Base-by-base conservation (phyloP, 495 filamentous ascomycete genomes). In the Peziza echinospora region DNA sequence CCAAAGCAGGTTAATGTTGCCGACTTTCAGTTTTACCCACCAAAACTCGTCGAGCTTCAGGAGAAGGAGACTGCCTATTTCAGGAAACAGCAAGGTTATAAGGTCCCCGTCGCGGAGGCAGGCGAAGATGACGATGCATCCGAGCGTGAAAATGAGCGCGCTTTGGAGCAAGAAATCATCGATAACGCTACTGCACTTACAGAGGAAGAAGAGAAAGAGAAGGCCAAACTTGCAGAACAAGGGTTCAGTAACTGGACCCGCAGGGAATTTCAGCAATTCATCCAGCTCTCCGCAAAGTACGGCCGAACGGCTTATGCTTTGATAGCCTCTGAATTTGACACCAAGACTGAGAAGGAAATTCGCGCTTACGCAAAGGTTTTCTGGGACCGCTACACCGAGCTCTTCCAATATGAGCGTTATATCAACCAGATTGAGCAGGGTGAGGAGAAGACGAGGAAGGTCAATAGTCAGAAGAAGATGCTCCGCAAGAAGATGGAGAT, bases 1-100 rank as follows among this genome's bases (percentile, higher is more conserved):
- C 91, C 91, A 6, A 94, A 92, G 63, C 91, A 99, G 56, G 70
- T 92, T 21, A 64, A 76, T 2, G 77, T 93, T 26, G 85, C 94
- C 57, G 91, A 99, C 56, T 96, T 92, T 63, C 91, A 99, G 52
- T 99, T 99, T 68, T 99, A 91, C 55, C 86, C 84, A 0, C 67
- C 74, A 0, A 67, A 72, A 10, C 72, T 99, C 13, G 73, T 74
- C 26, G 84, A 93, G 52, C 71, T 99, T 10, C 91, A 99, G 63
- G 87, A 94, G 51, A 77, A 86, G 52, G 91, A 99, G 64, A 94
- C 86, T 0, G 91, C 91, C 0, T 92, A 71, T 60, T 93, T 89
- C 61, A 82, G 89, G 43, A 93, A 93, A 63, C 82, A 93, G 60
- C 92, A 93, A 47, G 78, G 78, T 16, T 89, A 93, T 66, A 94